Evolutionary conservation across 2,329 filamentous ascomycete genomes (phyloP).

Genomic region (Incumbomyces delicatus): DNA sequence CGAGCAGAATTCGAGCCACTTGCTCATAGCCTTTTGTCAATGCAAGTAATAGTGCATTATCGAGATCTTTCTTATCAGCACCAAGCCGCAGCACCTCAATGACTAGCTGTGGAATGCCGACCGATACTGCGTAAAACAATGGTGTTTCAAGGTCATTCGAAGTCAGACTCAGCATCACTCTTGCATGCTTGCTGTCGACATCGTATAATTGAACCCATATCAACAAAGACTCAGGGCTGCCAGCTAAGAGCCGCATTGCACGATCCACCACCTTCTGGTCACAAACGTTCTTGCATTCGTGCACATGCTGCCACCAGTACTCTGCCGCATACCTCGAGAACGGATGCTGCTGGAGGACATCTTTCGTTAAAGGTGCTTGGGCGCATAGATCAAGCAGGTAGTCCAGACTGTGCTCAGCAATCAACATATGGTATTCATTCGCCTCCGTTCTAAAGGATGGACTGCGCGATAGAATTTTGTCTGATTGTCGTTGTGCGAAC

Average conservation of each 20-base stretch:
- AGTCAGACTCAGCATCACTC: neutral
- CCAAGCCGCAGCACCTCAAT: neutral
- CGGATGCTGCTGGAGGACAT: neutral
- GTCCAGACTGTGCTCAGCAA: constrained; percentile 5
- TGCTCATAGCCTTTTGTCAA: too few relatives aligned
- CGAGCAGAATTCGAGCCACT: too few relatives aligned
- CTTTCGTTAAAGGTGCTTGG: constrained; percentile 1
- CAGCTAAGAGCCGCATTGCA: constrained; percentile 2
- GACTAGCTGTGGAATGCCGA: constrained; percentile 6
- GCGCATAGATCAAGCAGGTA: constrained; percentile 1
- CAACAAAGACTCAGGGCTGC: neutral
- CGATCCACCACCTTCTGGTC: neutral
- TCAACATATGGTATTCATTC: constrained; percentile 5
- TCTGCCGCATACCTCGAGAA: neutral
- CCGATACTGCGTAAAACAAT: constrained; percentile 7
- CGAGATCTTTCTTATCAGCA: neutral
- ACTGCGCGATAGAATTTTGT: constrained; percentile 52
- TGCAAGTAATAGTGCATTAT: too few relatives aligned
- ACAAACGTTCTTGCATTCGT: neutral
- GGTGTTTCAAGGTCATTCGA: neutral
- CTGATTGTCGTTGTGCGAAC: constrained; percentile 58
- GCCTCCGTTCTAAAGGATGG: neutral
- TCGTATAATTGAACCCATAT: constrained; percentile 9
- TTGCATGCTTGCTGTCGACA: neutral
- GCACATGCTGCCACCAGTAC: constrained; percentile 1